Evolutionary conservation across 352 stramenopile species (phyloP).

Genomic region (Phytophthora sojae): DNA sequence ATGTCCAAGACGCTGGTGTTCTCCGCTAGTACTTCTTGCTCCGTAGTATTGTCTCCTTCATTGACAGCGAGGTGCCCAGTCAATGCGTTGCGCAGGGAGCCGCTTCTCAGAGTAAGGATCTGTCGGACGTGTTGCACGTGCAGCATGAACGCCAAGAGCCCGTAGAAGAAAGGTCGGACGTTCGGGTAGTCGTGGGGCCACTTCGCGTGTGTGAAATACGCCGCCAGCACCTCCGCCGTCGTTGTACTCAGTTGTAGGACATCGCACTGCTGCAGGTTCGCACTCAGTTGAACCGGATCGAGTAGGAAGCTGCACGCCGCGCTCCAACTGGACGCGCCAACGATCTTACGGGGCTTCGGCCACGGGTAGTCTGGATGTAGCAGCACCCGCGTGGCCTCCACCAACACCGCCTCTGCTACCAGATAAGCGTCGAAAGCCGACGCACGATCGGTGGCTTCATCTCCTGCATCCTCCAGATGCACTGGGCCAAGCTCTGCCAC

Average conservation of each 20-base stretch:
- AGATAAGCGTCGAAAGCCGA: conserved; percentile 68
- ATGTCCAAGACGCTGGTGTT: conserved; percentile 31
- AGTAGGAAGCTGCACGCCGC: conserved; percentile 51
- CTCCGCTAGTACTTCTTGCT: conserved; percentile 12
- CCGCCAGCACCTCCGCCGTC: conserved; percentile 34
- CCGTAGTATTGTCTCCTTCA: background rate
- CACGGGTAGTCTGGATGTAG: conserved; percentile 49
- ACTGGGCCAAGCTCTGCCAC: conserved; percentile 27
- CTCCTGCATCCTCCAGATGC: conserved; percentile 12
- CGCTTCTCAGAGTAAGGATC: conserved; percentile 35
- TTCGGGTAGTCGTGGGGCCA: conserved; percentile 43
- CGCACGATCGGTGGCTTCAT: conserved; percentile 14
- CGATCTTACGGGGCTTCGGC: conserved; percentile 51
- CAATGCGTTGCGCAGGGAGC: conserved; percentile 21
- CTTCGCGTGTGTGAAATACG: conserved; percentile 46
- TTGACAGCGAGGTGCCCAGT: background rate
- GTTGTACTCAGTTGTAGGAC: conserved; percentile 5
- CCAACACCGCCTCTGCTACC: conserved; percentile 62
- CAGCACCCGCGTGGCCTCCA: conserved; percentile 57
- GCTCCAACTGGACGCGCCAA: conserved; percentile 68
- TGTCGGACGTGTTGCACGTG: conserved; percentile 45
- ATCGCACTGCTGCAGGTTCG: conserved; percentile 20
- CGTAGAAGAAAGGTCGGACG: conserved; percentile 38
- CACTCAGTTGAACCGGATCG: conserved; percentile 37
- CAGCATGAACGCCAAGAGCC: conserved; percentile 49